Evolutionary conservation across 2,329 filamentous ascomycete genomes (phyloP).

Genomic region (Ascochyta lentis): DNA sequence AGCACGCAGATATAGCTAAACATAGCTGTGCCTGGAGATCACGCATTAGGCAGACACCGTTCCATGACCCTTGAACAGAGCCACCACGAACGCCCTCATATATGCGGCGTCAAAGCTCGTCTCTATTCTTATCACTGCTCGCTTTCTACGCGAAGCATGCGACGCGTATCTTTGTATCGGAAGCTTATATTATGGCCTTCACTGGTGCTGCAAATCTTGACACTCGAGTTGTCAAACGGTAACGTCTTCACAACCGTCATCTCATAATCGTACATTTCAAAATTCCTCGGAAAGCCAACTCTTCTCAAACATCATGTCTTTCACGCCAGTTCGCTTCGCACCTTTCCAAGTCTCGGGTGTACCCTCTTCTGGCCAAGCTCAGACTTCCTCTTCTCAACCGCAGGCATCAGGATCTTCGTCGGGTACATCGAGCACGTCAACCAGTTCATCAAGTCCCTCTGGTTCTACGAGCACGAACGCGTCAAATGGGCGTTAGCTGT

Average conservation of each 20-base stretch:
- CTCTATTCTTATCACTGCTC: background rate
- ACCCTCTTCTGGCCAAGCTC: constrained; percentile 17
- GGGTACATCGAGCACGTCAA: background rate
- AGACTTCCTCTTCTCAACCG: constrained; percentile 30
- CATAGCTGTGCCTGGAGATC: constrained; percentile 14
- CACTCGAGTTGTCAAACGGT: background rate
- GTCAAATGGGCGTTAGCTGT: background rate
- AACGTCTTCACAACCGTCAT: background rate
- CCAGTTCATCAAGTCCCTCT: background rate
- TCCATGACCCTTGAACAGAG: constrained; percentile 1
- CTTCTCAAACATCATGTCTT: constrained; percentile 16
- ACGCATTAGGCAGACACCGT: constrained; percentile 27
- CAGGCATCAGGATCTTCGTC: constrained; percentile 17
- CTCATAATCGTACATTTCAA: no score
- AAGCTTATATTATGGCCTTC: background rate
- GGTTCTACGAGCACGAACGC: background rate
- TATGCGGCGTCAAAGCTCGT: background rate
- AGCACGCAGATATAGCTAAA: constrained; percentile 13
- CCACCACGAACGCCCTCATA: constrained; percentile 1
- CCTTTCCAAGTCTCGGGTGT: constrained; percentile 38
- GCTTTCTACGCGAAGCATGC: background rate
- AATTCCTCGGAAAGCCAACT: no score
- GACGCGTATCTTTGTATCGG: background rate
- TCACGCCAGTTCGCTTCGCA: constrained; percentile 39
- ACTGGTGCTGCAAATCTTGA: background rate